Evolutionary conservation across 2,329 filamentous ascomycete species (phyloP).

Genomic region (Lecanosticta acicola): DNA sequence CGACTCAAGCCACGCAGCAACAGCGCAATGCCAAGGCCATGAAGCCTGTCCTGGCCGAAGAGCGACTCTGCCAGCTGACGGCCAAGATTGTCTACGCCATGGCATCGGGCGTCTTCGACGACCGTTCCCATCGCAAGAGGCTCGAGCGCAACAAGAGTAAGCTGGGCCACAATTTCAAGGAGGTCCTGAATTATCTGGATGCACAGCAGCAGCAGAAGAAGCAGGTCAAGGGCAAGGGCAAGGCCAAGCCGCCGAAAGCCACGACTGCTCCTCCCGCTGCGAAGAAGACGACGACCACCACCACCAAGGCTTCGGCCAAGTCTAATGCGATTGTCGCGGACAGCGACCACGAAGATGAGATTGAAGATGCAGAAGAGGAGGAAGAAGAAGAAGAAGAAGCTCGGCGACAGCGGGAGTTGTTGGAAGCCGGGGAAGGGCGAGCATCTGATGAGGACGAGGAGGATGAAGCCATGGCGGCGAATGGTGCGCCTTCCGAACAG

Average conservation of each 20-base stretch:
- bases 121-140: constrained; percentile 59
- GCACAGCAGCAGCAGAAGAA: constrained; percentile 49
- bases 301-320: constrained; percentile 34
- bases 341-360: constrained; percentile 36
- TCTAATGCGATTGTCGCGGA: constrained; percentile 41
- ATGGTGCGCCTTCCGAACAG: constrained; percentile 26
- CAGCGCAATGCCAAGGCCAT: constrained; percentile 54
- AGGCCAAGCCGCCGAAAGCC: constrained; percentile 29
- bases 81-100: constrained; percentile 79
- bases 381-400: constrained; percentile 30
- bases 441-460: constrained; percentile 15
- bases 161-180: constrained; percentile 79
- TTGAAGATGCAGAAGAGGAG: constrained; percentile 41
- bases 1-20: constrained; percentile 49
- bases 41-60: constrained; percentile 67
- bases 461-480: constrained; percentile 32
- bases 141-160: constrained; percentile 73
- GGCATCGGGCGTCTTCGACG: constrained; percentile 67
- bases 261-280: constrained; percentile 15
- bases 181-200: constrained; percentile 75
- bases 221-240: constrained; percentile 41
- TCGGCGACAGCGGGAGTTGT: constrained; percentile 18
- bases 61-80: constrained; percentile 77
- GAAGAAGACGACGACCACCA: constrained; percentile 34
- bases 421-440: constrained; percentile 38